Evolutionary conservation across 345 rosid genomes (phyloP), one percentile per base, ranked within the genome.

Genomic region (Gossypium herbaceum): DNA sequence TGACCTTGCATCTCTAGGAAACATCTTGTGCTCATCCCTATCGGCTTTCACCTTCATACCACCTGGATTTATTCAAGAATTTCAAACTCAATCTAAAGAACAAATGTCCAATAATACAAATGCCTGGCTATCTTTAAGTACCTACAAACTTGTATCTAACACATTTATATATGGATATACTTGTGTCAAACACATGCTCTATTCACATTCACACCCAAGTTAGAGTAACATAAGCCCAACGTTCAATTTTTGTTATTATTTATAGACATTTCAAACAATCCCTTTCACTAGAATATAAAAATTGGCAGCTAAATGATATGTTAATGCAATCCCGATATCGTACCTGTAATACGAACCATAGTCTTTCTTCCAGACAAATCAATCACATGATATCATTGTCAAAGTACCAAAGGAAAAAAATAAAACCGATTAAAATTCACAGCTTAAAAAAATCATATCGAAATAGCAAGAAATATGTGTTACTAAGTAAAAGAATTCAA

Each of bases 351-450:
- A 3, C 68, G 55, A n/a, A 92, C 97, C 74, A 92, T 77, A 24
- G 97, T 92, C 85, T 92, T 97, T 78, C 91, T 84, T 70, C 97
- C 97, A 44, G 96, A 92, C 76, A 92, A 75, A 80, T 91, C 97
- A 78, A 97, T 92, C 39, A 92, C 94, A 52, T 92, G 97, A 97
- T 92, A 82, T 77, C 77, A 47, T 55, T 7, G 7, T 25, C 15
- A 63, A 29, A 34, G 34, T 19, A 55, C 7, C 51, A 55, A 34
- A 41, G 9, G 17, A 57, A 25, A 68, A 25, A 22, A 34, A 4
- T 1, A 34, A 24, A 50, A 25, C 44, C 29, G 1, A 50, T 68
- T 25, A 68, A 50, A 64, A 68, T 51, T 41, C 58, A 16, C 25
- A 1, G 11, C 43, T 34, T 48, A 12, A 65, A 48, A 68, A 68